Base-by-base conservation (phyloP, 225 moss, liverwort and hornwort species). In the Polytrichum formosum region DNA sequence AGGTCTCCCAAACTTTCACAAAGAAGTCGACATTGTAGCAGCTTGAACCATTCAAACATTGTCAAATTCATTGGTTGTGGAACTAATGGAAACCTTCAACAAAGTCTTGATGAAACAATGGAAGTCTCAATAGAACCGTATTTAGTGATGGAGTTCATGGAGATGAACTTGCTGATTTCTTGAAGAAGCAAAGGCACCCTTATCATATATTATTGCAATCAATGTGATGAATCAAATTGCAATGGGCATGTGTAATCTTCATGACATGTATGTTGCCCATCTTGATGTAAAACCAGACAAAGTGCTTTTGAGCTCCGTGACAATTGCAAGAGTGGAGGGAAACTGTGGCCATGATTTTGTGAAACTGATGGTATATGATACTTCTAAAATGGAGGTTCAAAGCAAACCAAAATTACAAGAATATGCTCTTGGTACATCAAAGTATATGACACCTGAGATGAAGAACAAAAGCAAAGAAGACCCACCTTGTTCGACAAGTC, bases 11-110 rank as follows among this genome's bases (percentile, higher is more conserved):
- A 9, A 55, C 28, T 69, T 78, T 69, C 23, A 10, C 25, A 78
- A 78, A 30, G 78, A 69, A 60, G 69, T 60, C 59, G 27, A 25
- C 21, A 65, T 78, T 27, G 17, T 78, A 10, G 58, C 64, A 20
- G 46, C 27, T 61, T 69, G 46, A 73, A 66, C 29, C 68, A 73
- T 65, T 73, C 73, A 18, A 26, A 18, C 7, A 68, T 78, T 20
- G 61, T 78, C 17, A 78, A 72, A 58, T 78, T 73, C 8, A 26
- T 73, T 30, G 69, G 73, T 54, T 65, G 69, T 60, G 73, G 69
- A 19, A 69, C 3, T 53, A 20, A 26, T 18, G 17, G 19, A n/a
- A 55, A 69, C 3, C 26, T 21, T 56, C 0, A 1, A 1, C 5
- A 56, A 20, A 8, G 33, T 33, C 33, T 33, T 33, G 6, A 30